Evolutionary conservation across 306 rosid species (phyloP), one percentile per base, ranked within the genome.

Genomic region (Arachis stenosperma): DNA sequence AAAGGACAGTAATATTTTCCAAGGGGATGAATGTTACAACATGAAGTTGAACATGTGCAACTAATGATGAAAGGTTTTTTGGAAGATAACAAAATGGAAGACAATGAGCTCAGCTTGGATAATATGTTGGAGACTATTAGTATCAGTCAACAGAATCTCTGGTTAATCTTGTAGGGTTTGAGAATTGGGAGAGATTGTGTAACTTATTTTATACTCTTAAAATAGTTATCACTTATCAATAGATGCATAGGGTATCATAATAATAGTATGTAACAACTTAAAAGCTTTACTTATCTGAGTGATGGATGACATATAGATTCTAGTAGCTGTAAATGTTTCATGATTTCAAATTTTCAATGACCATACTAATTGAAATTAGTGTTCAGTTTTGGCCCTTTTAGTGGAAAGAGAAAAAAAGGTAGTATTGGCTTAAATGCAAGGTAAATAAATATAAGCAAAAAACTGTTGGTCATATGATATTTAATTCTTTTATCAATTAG

Each of bases 1-100:
- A 73, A 69, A 47, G 82, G 50, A 48, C 62, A 69, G 5, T 75
- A 69, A 46, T 85, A 81, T 67, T 79, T 72, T 68, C 56, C 40
- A 33, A 47, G 40, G 39, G 54, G 73, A 37, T 72, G 70, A 29
- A 63, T 47, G 9, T 43, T 48, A 36, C 59, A 75, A 56, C 40
- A 55, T 79, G 61, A 17, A 36, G 65, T 65, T 65, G 73, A 75
- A 57, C 44, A 71, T 78, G 69, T 69, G 70, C 72, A 50, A 59
- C 76, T 71, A 70, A 39, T 7, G 57, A 14, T 22, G 69, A 44
- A 69, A 6, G 36, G 33, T 61, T 77, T 22, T 67, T 13, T 67
- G 65, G 56, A 71, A 76, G 27, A 13, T 55, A 37, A 44, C 67
- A 52, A 65, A 44, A 10, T 53, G 41, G 44, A 70, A 41, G 14